These are phyloP conservation scores for Periconia sp. DNA, from an alignment of 2,329 filamentous ascomycete species.

Conservation along the genomic window DNA sequence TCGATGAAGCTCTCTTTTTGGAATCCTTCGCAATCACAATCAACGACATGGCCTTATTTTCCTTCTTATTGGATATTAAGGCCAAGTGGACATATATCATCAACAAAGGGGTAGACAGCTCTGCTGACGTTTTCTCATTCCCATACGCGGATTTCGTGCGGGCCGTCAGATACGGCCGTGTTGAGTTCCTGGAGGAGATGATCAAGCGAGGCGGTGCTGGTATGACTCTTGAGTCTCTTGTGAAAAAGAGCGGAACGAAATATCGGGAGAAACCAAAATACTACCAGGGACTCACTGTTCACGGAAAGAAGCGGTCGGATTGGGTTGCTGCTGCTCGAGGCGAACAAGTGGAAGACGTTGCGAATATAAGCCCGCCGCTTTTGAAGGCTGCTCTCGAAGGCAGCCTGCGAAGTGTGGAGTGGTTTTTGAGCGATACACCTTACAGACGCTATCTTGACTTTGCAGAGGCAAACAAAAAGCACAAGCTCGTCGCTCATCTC, in stretches of 20 bases:
- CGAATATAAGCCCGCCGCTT: slow-evolving; percentile 57
- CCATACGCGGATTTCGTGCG: slow-evolving; percentile 30
- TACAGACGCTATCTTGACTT: slow-evolving; percentile 70
- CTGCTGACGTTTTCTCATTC: slow-evolving; percentile 12
- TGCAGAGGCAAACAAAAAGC: slow-evolving; percentile 60
- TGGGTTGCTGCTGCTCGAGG: slow-evolving; percentile 69
- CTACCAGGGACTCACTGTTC: slow-evolving; percentile 77
- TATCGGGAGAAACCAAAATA: slow-evolving; percentile 66
- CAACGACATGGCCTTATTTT: slow-evolving; percentile 58
- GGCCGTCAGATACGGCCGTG: slow-evolving; percentile 52
- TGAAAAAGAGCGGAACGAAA: slow-evolving; percentile 66
- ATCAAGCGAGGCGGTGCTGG: slow-evolving; percentile 69
- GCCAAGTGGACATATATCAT: slow-evolving; percentile 45
- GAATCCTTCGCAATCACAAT: slow-evolving; percentile 52
- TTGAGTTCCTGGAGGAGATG: slow-evolving; percentile 62
- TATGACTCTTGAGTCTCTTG: slow-evolving; percentile 67
- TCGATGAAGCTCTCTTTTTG: neutral
- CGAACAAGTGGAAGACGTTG: slow-evolving; percentile 9
- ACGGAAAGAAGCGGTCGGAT: slow-evolving; percentile 71
- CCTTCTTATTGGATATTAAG: slow-evolving; percentile 59
- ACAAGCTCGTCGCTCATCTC: slow-evolving; percentile 65
- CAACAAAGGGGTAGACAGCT: slow-evolving; percentile 2
- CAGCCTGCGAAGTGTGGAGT: slow-evolving; percentile 70
- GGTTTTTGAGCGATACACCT: slow-evolving; percentile 74
- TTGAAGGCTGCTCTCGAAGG: slow-evolving; percentile 60